These are phyloP conservation scores for Lignosus rhinocerotis DNA, from an alignment of 1,284 basidiomycete species.

Conservation along the genomic window DNA sequence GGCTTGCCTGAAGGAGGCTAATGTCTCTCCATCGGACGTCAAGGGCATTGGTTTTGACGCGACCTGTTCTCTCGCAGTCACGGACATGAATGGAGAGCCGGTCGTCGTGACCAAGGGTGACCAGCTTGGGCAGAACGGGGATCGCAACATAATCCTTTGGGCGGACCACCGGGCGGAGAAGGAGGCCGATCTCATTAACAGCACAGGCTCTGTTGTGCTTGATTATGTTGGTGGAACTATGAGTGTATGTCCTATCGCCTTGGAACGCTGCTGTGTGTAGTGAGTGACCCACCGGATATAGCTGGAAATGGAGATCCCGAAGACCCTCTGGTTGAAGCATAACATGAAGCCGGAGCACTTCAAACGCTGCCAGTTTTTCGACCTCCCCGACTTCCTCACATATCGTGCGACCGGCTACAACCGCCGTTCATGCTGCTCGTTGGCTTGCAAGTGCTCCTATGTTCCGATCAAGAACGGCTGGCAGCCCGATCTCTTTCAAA, in stretches of 20 bases:
- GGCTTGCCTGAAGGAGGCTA: constrained; percentile 65
- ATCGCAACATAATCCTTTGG: constrained; percentile 89
- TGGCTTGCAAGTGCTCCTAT: constrained; percentile 97
- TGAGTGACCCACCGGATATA: constrained; percentile 32
- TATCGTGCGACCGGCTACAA: constrained; percentile 84
- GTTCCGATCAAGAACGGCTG: constrained; percentile 84
- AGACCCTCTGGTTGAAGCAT: constrained; percentile 94
- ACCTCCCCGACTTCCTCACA: constrained; percentile 95
- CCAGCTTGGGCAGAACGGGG: constrained; percentile 61
- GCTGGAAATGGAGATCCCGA: constrained; percentile 97
- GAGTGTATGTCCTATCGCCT: constrained; percentile 64
- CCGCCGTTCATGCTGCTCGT: constrained; percentile 88
- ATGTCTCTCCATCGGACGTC: constrained; percentile 63
- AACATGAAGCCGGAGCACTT: constrained; percentile 82
- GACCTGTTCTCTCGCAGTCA: constrained; percentile 93
- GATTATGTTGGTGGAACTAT: constrained; percentile 97
- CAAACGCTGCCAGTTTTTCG: constrained; percentile 89
- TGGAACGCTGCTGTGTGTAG: not conserved
- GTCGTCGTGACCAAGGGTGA: constrained; percentile 79
- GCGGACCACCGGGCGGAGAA: constrained; percentile 93
- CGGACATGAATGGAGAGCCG: constrained; percentile 73
- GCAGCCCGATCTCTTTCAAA: constrained; percentile 85
- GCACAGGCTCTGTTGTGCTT: constrained; percentile 81
- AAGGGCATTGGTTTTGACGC: constrained; percentile 96
- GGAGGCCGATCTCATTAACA: constrained; percentile 91